Percentiles rank a stretch among this genome's conserved stretches.
These are phyloP conservation scores for Pleurotus tuoliensis DNA, from an alignment of 768 basidiomycete species.

Conservation along the genomic window DNA sequence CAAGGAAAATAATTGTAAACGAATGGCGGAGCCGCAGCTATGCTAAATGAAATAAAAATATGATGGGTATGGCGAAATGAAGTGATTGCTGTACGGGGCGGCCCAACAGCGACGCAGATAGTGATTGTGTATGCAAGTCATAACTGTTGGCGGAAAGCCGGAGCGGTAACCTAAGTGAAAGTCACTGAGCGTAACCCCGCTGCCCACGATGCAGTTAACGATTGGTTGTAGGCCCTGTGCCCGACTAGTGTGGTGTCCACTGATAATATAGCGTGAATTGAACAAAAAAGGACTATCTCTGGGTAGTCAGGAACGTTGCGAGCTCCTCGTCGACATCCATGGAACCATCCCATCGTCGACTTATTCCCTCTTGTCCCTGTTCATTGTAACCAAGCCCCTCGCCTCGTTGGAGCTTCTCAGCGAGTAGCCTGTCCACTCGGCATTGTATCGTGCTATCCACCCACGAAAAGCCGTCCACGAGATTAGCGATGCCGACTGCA, in stretches of 20 bases:
- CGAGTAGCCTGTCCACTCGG: conserved; percentile 60
- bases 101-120: too few relatives aligned
- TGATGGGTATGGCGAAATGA: neutral
- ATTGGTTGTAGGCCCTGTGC: neutral
- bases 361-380: conserved; percentile 63
- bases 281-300: neutral
- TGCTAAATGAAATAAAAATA: neutral
- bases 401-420: conserved; percentile 68
- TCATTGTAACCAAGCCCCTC: conserved; percentile 64
- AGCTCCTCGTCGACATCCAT: conserved; percentile 83
- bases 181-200: too few relatives aligned
- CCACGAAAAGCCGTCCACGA: conserved; percentile 77
- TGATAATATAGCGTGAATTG: neutral
- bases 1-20: neutral
- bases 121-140: too few relatives aligned
- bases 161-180: too few relatives aligned
- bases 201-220: too few relatives aligned
- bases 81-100: too few relatives aligned
- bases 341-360: conserved; percentile 59
- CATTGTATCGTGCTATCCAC: conserved; percentile 55
- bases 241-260: neutral
- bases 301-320: conserved; percentile 50
- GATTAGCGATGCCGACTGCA: conserved; percentile 59
- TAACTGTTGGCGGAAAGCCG: neutral
- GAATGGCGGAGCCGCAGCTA: neutral